Evolutionary conservation across 2,329 filamentous ascomycete species (phyloP).

Genomic region (Onygenales sp.): DNA sequence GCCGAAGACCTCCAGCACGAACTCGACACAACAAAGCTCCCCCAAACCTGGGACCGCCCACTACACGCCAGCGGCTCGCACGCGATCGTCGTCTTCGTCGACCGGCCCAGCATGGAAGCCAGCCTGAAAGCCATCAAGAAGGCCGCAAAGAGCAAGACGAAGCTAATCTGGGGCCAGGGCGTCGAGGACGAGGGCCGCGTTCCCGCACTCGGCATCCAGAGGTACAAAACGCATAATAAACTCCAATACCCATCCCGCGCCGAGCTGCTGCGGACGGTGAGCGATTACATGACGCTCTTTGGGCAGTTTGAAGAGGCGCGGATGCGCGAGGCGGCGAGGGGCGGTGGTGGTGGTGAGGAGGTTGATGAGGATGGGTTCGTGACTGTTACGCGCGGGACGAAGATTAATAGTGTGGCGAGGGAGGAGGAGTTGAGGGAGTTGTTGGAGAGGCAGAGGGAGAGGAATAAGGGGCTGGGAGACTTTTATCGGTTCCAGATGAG

Average conservation of each 20-base stretch:
- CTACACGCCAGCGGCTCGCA: constrained; percentile 66
- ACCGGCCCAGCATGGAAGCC: constrained; percentile 65
- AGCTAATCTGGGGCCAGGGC: constrained; percentile 59
- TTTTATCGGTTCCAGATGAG: constrained; percentile 80
- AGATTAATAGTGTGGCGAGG: constrained; percentile 61
- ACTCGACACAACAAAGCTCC: constrained; percentile 54
- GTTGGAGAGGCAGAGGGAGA: constrained; percentile 52
- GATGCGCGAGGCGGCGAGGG: constrained; percentile 50
- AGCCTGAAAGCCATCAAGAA: constrained; percentile 67
- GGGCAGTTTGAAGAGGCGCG: constrained; percentile 55
- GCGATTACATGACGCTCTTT: constrained; percentile 81
- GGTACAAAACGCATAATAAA: constrained; percentile 56
- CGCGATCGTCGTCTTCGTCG: constrained; percentile 74
- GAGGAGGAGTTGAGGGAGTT: constrained; percentile 58
- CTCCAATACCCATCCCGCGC: constrained; percentile 61
- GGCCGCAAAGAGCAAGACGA: constrained; percentile 36
- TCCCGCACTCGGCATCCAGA: constrained; percentile 44
- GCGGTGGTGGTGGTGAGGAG: constrained; percentile 68
- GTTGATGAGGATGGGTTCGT: constrained; percentile 95
- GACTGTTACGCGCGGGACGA: constrained; percentile 73
- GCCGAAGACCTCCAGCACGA: constrained; percentile 43
- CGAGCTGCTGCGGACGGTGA: constrained; percentile 62
- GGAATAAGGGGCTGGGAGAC: constrained; percentile 55
- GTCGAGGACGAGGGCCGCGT: constrained; percentile 45
- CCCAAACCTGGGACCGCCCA: constrained; percentile 62